Base-by-base conservation (phyloP, 2,329 filamentous ascomycete genomes). In the Pestalotiopsis sp. region DNA sequence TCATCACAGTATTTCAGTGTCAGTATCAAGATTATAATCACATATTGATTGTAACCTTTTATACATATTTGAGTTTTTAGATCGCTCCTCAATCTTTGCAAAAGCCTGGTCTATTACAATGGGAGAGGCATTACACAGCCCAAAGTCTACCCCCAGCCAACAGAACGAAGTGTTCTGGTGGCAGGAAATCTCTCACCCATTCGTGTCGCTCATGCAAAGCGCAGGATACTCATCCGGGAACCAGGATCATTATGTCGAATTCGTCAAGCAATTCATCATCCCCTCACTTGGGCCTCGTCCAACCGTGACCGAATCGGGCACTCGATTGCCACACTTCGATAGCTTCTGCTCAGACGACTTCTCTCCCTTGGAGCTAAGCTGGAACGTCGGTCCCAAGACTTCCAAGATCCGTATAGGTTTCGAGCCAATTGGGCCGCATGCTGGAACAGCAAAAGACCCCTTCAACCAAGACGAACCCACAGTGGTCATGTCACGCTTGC, bases 311-410 rank as follows among this genome's bases (percentile, higher is more conserved):
- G 11, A 30, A 3, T 14, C 24, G 6, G 57, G 57, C 20, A 30
- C 4, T 60, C 57, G 57, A 22, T 0, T 60, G n/a, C 57, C 57
- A 0, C 57, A 60, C 20, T 60, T 60, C 4, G 57, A 60, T 3
- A 30, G 26, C 35, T 60, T 60, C 22, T 60, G 57, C 22, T 60
- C 26, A n/a, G 57, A 60, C 20, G 57, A 60, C 57, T 60, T 60
- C 17, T 60, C 57, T 3, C 57, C 57, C 7, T 6, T 60, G 13
- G 57, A 60, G 35, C 57, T 60, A 22, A 60, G 57, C 30, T 60
- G 57, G 57, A 60, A 60, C 20, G 26, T 60, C 22, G 35, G 17
- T 14, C 57, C 57, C 24, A 10, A 30, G 11, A 26, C 26, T 20
- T 30, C 26, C n/a, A 60, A 17, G 9, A 20, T 60, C 4, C 57